These are phyloP conservation scores for Exserohilum turcica DNA, from an alignment of 2,329 filamentous ascomycete species.

Conservation along the genomic window DNA sequence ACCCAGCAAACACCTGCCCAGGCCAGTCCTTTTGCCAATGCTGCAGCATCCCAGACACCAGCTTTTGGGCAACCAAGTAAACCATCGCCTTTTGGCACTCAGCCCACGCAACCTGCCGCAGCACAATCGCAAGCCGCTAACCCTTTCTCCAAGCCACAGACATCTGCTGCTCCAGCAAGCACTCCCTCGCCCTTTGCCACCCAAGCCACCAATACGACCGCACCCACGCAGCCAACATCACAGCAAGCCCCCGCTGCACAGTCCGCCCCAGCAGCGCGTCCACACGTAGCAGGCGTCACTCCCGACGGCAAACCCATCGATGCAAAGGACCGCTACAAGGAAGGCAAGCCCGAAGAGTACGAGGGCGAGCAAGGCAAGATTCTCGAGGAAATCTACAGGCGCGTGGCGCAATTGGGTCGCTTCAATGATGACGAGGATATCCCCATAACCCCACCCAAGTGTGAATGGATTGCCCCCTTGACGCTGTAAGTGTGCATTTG, in stretches of 20 bases:
- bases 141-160: constrained; percentile 31
- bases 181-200: constrained; percentile 24
- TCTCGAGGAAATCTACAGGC: constrained; percentile 66
- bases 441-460: constrained; percentile 76
- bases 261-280: constrained; percentile 13
- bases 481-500: background rate
- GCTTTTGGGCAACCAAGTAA: constrained; percentile 46
- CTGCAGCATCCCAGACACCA: constrained; percentile 20
- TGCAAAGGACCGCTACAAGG: constrained; percentile 59
- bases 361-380: constrained; percentile 59
- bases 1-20: constrained; percentile 8
- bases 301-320: constrained; percentile 26
- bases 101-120: constrained; percentile 8
- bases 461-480: constrained; percentile 61
- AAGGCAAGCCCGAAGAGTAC: constrained; percentile 63
- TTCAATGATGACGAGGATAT: constrained; percentile 74
- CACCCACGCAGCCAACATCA: constrained; percentile 50
- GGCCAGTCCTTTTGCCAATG: constrained; percentile 26
- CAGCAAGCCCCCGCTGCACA: constrained; percentile 1
- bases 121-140: constrained; percentile 20
- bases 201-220: constrained; percentile 43
- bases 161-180: constrained; percentile 11
- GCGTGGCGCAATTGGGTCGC: constrained; percentile 66
- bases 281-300: constrained; percentile 9
- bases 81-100: constrained; percentile 31